These are phyloP conservation scores for Jacaranda copaia DNA, from an alignment of 257 asterid genomes.

Conservation along the genomic window DNA sequence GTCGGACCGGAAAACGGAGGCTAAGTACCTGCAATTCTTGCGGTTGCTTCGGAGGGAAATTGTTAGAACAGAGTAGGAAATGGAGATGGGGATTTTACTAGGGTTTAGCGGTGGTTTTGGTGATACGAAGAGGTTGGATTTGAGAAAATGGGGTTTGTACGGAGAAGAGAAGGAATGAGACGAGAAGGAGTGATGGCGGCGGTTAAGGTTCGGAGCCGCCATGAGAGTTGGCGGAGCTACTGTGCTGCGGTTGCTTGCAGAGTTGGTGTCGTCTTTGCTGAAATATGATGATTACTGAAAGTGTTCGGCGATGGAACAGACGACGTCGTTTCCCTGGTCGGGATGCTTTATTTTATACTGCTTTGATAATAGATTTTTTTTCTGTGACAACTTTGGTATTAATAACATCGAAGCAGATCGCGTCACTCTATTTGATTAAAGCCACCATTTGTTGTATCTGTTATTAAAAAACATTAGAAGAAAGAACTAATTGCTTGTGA, in stretches of 20 bases:
- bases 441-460: too few species aligned
- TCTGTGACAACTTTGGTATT: too few species aligned
- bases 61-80: constrained; percentile 29
- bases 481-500: too few species aligned
- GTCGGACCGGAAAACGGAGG: constrained; percentile 36
- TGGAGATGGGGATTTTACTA: constrained; percentile 37
- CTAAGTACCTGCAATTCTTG: neutral
- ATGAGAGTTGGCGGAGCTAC: constrained; percentile 37
- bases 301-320: neutral
- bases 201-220: constrained; percentile 41
- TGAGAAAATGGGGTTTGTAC: constrained; percentile 7
- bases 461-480: too few species aligned
- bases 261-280: too few species aligned
- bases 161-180: constrained; percentile 24
- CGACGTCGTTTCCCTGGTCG: neutral
- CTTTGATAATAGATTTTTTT: too few species aligned
- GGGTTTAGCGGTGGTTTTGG: constrained; percentile 49
- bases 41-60: constrained; percentile 34
- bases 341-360: too few species aligned
- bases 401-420: too few species aligned
- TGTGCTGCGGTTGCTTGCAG: neutral
- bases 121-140: constrained; percentile 14
- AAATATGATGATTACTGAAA: neutral
- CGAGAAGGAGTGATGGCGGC: constrained; percentile 28
- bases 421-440: too few species aligned